Base-by-base conservation (phyloP, 371 early-diverging fungal genomes). In the Mortierella sp. region DNA sequence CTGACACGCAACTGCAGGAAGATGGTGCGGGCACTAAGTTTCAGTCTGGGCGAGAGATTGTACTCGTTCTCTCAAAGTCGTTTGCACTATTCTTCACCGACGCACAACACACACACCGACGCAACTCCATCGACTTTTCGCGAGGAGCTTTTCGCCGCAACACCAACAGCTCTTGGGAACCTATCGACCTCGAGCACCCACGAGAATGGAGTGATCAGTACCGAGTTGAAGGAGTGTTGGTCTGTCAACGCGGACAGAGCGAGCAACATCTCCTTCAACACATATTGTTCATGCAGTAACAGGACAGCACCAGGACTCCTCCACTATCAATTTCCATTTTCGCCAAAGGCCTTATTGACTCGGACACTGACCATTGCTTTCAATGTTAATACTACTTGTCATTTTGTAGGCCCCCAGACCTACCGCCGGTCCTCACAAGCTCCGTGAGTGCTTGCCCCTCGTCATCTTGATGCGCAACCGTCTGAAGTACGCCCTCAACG, bases 361-460 rank as follows among this genome's bases (percentile, higher is more conserved):
- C 11, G 58, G 43, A 63, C 29, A 29, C 75, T 75, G 68, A 68
- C 75, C 44, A 21, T 21, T n/a, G 48, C 43, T 55, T 63, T 43
- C 29, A 54, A 24, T 73, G 16, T 41, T 16, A 70, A 35, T 73
- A 12, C n/a, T 5, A 24, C 49, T 29, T 14, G 24, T 75, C 44
- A 27, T 27, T 7, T 51, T 75, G 72, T 94, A 96, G 94, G 99
- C 99, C 80, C 99, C 99, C 80, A 95, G 98, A 91, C 99, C 99
- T 83, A 95, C 96, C 81, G 91, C 99, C 87, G 99, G 99, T 92
- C 99, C 99, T 83, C 99, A 99, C 97, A 99, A 98, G 96, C 95
- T 96, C 85, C 96, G 98, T 88, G 99, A 99, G 92, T 99, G 98
- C 93, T 95, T 99, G 89, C 99, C 99, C 76, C 93, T 99, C 82